These are phyloP conservation scores for Gossypium ekmanianum DNA, from an alignment of 345 rosid genomes.

Conservation along the genomic window DNA sequence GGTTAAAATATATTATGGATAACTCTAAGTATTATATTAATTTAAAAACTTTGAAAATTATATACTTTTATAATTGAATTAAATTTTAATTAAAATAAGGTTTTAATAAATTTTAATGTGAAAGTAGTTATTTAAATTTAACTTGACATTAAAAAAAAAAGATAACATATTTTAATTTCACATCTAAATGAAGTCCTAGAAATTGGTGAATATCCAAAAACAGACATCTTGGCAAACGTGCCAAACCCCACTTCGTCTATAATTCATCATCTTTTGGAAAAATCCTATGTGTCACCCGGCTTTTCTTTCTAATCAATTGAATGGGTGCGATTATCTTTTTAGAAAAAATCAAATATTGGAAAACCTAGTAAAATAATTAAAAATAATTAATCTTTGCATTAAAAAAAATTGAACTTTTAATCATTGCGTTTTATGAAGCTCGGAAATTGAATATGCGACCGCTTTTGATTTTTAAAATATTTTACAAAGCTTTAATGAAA, in stretches of 20 bases:
- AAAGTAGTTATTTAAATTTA: too few species aligned
- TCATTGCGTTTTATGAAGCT: too few species aligned
- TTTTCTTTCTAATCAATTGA: not conserved
- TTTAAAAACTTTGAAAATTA: too few species aligned
- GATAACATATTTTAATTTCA: not conserved
- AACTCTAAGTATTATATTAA: too few species aligned
- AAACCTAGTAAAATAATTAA: not conserved
- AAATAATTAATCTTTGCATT: not conserved
- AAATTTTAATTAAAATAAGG: too few species aligned
- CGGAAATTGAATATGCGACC: too few species aligned
- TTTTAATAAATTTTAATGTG: too few species aligned
- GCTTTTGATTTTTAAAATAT: too few species aligned
- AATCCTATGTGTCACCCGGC: not conserved
- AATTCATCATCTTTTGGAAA: not conserved
- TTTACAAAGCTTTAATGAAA: too few species aligned
- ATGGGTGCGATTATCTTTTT: not conserved
- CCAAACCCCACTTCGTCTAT: not conserved
- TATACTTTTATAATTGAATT: too few species aligned
- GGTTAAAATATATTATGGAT: too few species aligned
- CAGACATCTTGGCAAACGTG: not conserved
- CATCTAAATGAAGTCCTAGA: not conserved
- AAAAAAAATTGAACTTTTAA: not conserved
- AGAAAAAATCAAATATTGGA: not conserved
- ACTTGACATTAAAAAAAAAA: too few species aligned
- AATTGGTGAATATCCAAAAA: not conserved